Evolutionary conservation across 805 yeast species (phyloP), one percentile per base, ranked within the genome.

Genomic region (Kluyveromyces nonfermentans): DNA sequence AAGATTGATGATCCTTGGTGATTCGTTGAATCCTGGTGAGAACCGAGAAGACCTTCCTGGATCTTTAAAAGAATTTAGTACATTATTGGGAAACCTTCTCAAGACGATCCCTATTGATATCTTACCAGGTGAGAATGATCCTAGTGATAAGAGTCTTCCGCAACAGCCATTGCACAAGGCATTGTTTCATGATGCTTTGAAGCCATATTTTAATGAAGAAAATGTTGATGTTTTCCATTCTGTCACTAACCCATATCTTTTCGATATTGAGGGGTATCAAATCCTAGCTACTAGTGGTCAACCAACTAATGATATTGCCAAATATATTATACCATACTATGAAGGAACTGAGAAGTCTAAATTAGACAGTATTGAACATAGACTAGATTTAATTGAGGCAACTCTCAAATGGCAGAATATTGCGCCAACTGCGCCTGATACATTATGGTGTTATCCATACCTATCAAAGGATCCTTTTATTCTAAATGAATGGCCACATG

Each of bases 361-460:
- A 16, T 53, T 55, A 15, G 57, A 43, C 9, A 46, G 51, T 12
- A 40, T 62, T 51, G 47, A 55, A 46, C 51, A 60, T 52, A 63
- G 83, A 44, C 52, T 76, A 15, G 71, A 73, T 17, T 64, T 82
- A 53, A 71, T 90, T 67, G 84, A 80, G 52, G 70, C 78, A 14
- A 82, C 85, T 0, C 57, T 93, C 32, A 65, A 68, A 37, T 89
- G 96, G 95, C 90, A 88, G 55, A 86, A 86, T 56, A 69, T 85
- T 19, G 80, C 85, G 1, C 98, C 98, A 2, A 88, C 97, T 0
- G 95, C 96, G 1, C 98, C 98, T 0, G 97, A 93, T 56, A 93
- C 98, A 0, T 65, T 93, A 35, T 83, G 89, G 73, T 80, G 95
- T 51, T 88, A 86, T 54, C 97, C 98, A 1, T 89, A 72, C 55